These are phyloP conservation scores for Thuidium tamariscinum DNA, from an alignment of 225 moss, liverwort and hornwort genomes.

Conservation along the genomic window DNA sequence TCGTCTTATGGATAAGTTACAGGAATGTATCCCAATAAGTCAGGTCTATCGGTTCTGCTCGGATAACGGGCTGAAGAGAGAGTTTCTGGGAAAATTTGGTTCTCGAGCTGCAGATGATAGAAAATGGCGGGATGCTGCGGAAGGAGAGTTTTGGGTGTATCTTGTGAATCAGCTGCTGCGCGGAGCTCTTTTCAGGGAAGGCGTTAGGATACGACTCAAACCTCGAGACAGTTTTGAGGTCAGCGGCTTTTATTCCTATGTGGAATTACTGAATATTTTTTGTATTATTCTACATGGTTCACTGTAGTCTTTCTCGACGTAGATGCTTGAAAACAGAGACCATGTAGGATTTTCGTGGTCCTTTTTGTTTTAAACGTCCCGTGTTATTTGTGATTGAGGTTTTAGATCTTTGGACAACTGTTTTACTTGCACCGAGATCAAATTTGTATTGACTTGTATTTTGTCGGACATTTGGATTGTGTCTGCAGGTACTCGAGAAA, in stretches of 20 bases:
- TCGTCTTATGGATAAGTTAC: conserved; percentile 40
- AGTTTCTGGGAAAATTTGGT: conserved; percentile 47
- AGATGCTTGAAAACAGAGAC: not conserved
- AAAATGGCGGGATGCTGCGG: conserved; percentile 35
- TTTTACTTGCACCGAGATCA: not conserved
- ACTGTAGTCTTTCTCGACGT: not conserved
- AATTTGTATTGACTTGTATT: not conserved
- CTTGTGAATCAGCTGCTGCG: conserved; percentile 41
- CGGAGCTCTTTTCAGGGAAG: conserved; percentile 50
- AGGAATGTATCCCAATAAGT: conserved; percentile 32
- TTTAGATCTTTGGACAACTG: not conserved
- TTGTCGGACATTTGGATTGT: not conserved
- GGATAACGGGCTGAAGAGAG: conserved; percentile 37
- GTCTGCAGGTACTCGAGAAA: conserved; percentile 42
- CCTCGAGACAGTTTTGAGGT: conserved; percentile 51
- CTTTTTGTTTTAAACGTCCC: not conserved
- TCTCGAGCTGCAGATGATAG: conserved; percentile 41
- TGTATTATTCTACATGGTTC: not conserved
- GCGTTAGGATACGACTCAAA: conserved; percentile 43
- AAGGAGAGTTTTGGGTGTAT: conserved; percentile 56
- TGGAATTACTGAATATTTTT: not conserved
- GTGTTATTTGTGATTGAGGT: not conserved
- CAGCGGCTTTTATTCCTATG: not conserved
- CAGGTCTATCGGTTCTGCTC: conserved; percentile 39
- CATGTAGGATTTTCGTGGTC: not conserved